Conservation (phyloP, 2,329 filamentous ascomycete species). For the Clarireedia monteithiana region DNA sequence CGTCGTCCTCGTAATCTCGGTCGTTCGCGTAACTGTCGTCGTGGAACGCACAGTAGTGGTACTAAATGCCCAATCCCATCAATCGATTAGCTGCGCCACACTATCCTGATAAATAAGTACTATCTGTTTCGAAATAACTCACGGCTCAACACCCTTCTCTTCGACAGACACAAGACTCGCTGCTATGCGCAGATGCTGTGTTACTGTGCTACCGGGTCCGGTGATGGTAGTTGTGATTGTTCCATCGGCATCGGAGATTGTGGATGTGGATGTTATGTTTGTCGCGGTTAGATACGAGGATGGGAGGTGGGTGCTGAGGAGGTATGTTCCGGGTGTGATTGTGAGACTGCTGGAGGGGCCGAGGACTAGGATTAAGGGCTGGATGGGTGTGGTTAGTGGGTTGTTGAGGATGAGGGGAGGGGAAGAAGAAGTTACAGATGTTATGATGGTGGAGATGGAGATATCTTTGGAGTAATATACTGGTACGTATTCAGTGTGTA, state of each 20-base stretch:
- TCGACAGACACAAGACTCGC: neutral
- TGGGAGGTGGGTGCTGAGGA: conserved; percentile 12
- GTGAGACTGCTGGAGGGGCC: conserved; percentile 13
- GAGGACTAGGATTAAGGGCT: conserved; percentile 15
- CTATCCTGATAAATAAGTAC: too few species aligned
- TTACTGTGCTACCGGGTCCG: neutral
- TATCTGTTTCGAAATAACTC: neutral
- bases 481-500: conserved; percentile 14
- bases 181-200: neutral
- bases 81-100: too few species aligned
- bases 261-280: conserved; percentile 1
- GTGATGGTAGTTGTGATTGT: neutral
- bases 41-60: too few species aligned
- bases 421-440: conserved; percentile 10
- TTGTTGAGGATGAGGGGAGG: neutral
- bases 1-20: too few species aligned
- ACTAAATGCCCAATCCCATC: too few species aligned
- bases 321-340: conserved; percentile 11
- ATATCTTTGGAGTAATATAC: conserved; percentile 16
- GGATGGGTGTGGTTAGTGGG: neutral
- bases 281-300: neutral
- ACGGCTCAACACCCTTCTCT: neutral
- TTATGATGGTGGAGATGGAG: conserved; percentile 15
- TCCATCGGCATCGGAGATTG: neutral
- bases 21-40: too few species aligned